These are phyloP conservation scores for Salix brachista DNA, from an alignment of 345 rosid genomes.

Conservation along the genomic window DNA sequence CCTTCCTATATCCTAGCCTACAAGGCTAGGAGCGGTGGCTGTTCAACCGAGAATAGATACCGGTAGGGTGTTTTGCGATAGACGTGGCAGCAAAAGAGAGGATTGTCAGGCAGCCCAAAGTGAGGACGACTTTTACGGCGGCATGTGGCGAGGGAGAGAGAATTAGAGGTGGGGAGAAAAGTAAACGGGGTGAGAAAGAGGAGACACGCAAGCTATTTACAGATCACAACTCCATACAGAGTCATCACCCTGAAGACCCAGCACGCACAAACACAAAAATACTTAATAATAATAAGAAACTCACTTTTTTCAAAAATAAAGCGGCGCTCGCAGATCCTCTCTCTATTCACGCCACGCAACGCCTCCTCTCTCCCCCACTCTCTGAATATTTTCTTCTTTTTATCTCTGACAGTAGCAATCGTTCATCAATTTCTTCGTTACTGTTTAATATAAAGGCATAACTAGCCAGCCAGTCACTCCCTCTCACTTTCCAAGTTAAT, in stretches of 20 bases:
- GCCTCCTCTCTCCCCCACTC: background rate
- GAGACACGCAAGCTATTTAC: background rate
- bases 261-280: background rate
- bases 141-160: background rate
- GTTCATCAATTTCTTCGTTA: background rate
- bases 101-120: background rate
- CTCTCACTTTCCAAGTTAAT: background rate
- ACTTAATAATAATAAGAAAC: background rate
- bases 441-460: too few species aligned
- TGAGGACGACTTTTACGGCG: background rate
- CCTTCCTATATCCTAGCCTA: background rate
- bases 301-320: slow-evolving; percentile 8
- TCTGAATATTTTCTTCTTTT: background rate
- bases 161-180: background rate
- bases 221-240: background rate
- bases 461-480: background rate
- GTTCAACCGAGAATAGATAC: background rate
- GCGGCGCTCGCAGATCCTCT: slow-evolving; percentile 25
- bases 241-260: background rate
- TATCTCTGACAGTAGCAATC: background rate
- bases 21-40: background rate
- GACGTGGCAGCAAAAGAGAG: background rate
- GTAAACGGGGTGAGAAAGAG: background rate
- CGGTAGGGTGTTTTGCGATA: background rate
- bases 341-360: background rate